phyloP scores from a whole-genome alignment of 192 early-diverging fungal species.

The Rhizophagus clarus region DNA sequence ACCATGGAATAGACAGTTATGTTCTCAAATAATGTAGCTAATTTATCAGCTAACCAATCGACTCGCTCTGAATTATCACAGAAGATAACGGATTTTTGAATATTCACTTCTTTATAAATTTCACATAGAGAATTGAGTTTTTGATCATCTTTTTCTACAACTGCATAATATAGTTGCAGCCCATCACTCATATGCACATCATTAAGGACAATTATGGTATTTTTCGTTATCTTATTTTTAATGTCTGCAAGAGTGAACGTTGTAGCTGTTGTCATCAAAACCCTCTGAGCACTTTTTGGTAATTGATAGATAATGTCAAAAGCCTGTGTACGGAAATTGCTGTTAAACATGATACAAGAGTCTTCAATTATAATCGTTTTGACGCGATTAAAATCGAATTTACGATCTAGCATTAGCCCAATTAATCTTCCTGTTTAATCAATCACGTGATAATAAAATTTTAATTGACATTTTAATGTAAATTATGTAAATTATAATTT shows the following conservation, averaged over 20 bases:
- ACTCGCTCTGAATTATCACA: conserved; percentile 25
- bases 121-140: conserved; percentile 20
- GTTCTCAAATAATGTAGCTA: neutral
- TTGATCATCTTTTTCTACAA: conserved; percentile 27
- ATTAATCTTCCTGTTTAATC: neutral
- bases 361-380: conserved; percentile 27
- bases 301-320: conserved; percentile 11
- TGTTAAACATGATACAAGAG: conserved; percentile 28
- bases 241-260: conserved; percentile 26
- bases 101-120: conserved; percentile 2
- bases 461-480: neutral
- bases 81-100: conserved; percentile 15
- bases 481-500: no score
- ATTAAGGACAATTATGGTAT: neutral
- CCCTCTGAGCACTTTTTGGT: conserved; percentile 2
- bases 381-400: neutral
- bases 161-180: conserved; percentile 14
- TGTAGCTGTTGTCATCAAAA: conserved; percentile 29
- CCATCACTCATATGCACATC: conserved; percentile 18
- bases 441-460: neutral
- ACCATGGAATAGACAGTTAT: neutral
- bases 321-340: conserved; percentile 3
- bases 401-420: neutral
- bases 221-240: neutral
- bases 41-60: conserved; percentile 20